phyloP scores from a whole-genome alignment of 257 asterid species.

The Prunella vulgaris region DNA sequence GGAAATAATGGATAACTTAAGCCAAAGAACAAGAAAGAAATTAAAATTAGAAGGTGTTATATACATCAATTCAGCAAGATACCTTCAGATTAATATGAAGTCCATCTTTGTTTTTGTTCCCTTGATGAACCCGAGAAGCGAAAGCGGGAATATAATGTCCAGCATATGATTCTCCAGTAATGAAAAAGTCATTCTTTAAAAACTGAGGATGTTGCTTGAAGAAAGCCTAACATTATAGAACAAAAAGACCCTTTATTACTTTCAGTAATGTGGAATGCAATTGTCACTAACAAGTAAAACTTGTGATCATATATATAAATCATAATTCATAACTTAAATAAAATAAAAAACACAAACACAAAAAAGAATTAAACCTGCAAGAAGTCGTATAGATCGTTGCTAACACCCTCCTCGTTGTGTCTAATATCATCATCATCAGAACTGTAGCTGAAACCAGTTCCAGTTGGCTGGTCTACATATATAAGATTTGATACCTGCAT shows the following conservation, averaged over 20 bases:
- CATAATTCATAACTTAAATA: background rate
- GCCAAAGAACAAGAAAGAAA: background rate
- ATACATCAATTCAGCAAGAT: background rate
- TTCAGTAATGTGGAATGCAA: background rate
- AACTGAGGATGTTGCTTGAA: slow-evolving; percentile 47
- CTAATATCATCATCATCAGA: slow-evolving; percentile 40
- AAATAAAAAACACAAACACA: background rate
- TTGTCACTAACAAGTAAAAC: background rate
- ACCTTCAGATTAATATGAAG: slow-evolving; percentile 46
- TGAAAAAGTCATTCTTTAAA: slow-evolving; percentile 41
- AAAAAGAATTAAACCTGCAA: slow-evolving; percentile 35
- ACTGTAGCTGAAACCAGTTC: slow-evolving; percentile 62
- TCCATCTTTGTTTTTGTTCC: slow-evolving; percentile 49
- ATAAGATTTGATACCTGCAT: slow-evolving; percentile 50
- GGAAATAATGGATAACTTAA: background rate
- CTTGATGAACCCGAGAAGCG: slow-evolving; percentile 47
- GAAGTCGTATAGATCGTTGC: slow-evolving; percentile 52
- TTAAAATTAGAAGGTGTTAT: background rate
- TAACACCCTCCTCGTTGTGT: slow-evolving; percentile 46
- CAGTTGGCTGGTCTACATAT: slow-evolving; percentile 54
- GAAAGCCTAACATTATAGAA: slow-evolving; percentile 34
- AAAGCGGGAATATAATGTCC: slow-evolving; percentile 60
- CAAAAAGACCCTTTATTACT: background rate
- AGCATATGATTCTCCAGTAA: slow-evolving; percentile 57
- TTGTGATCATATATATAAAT: background rate